Percentiles rank a stretch among this genome's conserved stretches.
Evolutionary conservation across 139 green algal genomes (phyloP).

Genomic region (Ostreobium quekettii): DNA sequence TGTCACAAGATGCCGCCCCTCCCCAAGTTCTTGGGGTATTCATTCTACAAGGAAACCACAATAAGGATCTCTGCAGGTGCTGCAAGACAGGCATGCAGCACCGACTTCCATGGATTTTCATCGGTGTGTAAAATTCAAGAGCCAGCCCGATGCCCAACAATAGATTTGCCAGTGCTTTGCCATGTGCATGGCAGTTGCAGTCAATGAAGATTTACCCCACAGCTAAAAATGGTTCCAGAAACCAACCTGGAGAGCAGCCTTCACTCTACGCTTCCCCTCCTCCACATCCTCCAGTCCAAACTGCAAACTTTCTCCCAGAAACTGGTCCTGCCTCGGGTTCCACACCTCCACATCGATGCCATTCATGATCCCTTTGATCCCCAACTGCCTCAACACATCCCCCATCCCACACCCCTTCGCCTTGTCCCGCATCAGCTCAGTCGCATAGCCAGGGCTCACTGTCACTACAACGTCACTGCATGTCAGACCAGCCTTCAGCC

Average conservation of each 20-base stretch:
- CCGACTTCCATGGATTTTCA: too few species aligned
- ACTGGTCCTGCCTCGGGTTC: slow-evolving; percentile 51
- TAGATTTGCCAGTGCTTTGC: too few species aligned
- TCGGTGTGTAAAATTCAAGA: too few species aligned
- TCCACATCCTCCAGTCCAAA: slow-evolving; percentile 28
- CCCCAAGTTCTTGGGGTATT: too few species aligned
- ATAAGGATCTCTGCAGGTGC: too few species aligned
- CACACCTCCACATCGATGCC: slow-evolving; percentile 52
- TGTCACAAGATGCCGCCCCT: too few species aligned
- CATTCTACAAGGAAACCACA: too few species aligned
- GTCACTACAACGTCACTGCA: slow-evolving; percentile 54
- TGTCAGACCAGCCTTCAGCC: slow-evolving; percentile 55
- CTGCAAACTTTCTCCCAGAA: slow-evolving; percentile 38
- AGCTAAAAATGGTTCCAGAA: too few species aligned
- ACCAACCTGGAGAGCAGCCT: slow-evolving; percentile 47
- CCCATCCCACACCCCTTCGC: background rate
- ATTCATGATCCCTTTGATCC: slow-evolving; percentile 61
- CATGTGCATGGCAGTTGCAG: too few species aligned
- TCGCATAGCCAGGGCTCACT: slow-evolving; percentile 61
- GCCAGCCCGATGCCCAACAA: too few species aligned
- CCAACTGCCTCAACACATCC: background rate
- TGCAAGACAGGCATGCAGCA: too few species aligned
- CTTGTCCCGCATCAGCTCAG: slow-evolving; percentile 37
- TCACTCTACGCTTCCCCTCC: slow-evolving; percentile 54
- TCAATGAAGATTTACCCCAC: too few species aligned